Evolutionary conservation across 2,329 filamentous ascomycete species (phyloP), one percentile per base, ranked within the genome.

Genomic region (Escovopsis weberi): DNA sequence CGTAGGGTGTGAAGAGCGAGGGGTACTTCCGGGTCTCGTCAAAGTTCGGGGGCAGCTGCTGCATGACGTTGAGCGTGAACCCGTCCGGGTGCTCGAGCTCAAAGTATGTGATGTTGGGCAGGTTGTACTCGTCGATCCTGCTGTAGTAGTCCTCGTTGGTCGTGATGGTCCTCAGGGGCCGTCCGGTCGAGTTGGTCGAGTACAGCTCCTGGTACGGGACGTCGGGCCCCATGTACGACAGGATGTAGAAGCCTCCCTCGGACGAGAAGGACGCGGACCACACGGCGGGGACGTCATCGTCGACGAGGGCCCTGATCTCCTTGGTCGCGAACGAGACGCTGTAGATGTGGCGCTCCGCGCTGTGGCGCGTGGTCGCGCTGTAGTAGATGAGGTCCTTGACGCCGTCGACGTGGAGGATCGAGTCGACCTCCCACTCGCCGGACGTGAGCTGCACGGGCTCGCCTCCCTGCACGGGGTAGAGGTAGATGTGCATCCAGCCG

Each of bases 191-290:
- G 18, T 78, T 72, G 46, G 69, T 55, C 0, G 71, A 62, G 59
- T 80, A 81, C 1, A 84, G 65, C 48, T 81, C 75, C 52, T 83
- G 78, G 58, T 81, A 82, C 0, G 80, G 79, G 0, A 84, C 73
- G 43, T 82, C 72, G 0, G 80, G 80, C 0, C 80, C 80, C 15
- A 62, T 59, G 54, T 84, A 84, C 41, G 63, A 70, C 3, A 82
- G 69, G 36, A 83, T 72, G 52, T 82, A 82, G 62, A 78, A 84
- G 2, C 71, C 71, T 0, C 72, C 74, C 2, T 60, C 64, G 2
- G 72, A 66, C 0, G 78, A 82, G 59, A 83, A 83, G 1, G 76
- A 80, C 0, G 78, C 79, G 5, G 66, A 67, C 70, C 75, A 84
- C 51, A 69, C 72, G 1, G 69, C 80, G 0, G 75, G 59, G 1